phyloP scores from a whole-genome alignment of 805 yeast genomes.

The Saccharomycopsis oosterbeekiorum region DNA sequence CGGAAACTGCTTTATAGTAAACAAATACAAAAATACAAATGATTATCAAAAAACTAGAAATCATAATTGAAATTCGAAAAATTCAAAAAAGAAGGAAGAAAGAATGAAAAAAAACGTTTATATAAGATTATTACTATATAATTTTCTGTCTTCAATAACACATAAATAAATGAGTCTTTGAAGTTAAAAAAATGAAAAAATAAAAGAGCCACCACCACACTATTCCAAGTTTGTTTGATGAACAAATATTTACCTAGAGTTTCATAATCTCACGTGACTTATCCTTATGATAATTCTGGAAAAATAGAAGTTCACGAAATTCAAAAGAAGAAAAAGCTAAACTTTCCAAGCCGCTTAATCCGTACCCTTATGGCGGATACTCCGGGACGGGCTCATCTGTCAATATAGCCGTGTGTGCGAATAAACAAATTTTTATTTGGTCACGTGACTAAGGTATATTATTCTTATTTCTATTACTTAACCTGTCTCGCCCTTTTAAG shows the following conservation, averaged over 20 bases:
- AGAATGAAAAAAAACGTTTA: not conserved
- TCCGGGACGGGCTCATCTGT: not conserved
- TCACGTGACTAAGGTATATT: too few relatives aligned
- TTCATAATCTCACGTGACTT: not conserved
- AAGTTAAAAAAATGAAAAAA: not conserved
- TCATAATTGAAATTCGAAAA: not conserved
- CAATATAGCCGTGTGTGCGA: too few relatives aligned
- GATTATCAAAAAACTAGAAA: not conserved
- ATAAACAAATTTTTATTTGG: too few relatives aligned
- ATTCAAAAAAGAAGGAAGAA: not conserved
- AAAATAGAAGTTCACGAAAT: not conserved
- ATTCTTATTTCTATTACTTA: not conserved
- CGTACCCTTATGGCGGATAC: not conserved
- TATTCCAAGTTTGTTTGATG: not conserved
- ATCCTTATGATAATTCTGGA: not conserved
- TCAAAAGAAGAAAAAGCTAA: too few relatives aligned
- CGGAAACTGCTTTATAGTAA: not conserved
- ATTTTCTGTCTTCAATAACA: too few relatives aligned
- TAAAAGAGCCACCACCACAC: not conserved
- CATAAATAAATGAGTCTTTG: too few relatives aligned
- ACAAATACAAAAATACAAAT: not conserved
- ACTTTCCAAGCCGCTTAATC: not conserved
- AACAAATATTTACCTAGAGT: too few relatives aligned
- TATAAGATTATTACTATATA: not conserved
- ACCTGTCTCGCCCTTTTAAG: not conserved